Base-by-base conservation (phyloP, 1,284 basidiomycete genomes). In the Athelia psychrophila region DNA sequence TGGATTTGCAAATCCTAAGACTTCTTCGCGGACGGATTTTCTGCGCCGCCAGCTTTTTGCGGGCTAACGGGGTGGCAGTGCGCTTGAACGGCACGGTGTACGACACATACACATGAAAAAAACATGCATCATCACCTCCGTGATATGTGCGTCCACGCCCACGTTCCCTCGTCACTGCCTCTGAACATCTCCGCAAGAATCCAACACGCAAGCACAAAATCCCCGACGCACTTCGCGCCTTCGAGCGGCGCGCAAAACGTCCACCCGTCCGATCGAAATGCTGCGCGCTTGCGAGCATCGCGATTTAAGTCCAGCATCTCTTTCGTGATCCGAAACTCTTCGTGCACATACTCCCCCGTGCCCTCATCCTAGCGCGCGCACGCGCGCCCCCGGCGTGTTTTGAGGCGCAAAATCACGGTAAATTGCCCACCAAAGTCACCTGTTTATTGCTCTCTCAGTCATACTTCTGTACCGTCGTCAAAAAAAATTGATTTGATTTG, bases 41-140 rank as follows among this genome's bases (percentile, higher is more conserved):
- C 38, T 6, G 38, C 22, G 38, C 18, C 16, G n/a, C 18, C 16
- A 10, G n/a, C 6, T 16, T 18, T 16, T 16, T 18, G 22, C 16
- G 38, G 27, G 27, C 5, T 18, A 79, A 54, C 24, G 70, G 68
- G 13, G 77, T 75, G 5, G 72, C 62, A 15, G 70, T 68, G 42
- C 85, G 77, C 51, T 68, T 73, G 69, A 88, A 86, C 0, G 89
- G 85, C 1, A 91, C 84, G 45, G 74, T 76, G 70, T 92, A 96
- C 1, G 87, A 72, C 0, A 93, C 86, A 70, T 98, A 98, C 1
- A 92, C 80, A 70, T 94, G 88, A 67, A 98, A 67, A 98, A 94
- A 8, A 98, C 71, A 60, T 92, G 86, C 57, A 81, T 78, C 81
- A 98, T 83, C 23, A 90, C 81, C 51, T 89, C 86, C 56, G 91